Conservation (phyloP, 331 rosid species). For the Prunus yedoensis region DNA sequence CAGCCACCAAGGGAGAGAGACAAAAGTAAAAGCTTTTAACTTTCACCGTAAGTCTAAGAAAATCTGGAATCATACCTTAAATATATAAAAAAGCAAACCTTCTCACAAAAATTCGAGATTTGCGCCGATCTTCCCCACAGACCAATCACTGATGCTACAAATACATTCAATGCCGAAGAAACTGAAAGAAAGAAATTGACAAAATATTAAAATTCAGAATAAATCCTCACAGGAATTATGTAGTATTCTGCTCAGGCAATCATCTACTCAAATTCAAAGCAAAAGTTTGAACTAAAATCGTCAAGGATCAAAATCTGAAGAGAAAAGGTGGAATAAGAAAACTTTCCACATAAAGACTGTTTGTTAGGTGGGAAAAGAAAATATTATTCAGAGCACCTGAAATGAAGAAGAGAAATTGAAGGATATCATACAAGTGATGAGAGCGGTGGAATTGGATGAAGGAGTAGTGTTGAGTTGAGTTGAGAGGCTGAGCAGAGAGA, state of each 20-base stretch:
- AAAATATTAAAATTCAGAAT: neutral
- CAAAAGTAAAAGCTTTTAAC: neutral
- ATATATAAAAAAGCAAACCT: conserved; percentile 10
- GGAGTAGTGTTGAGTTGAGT: neutral
- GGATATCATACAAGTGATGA: neutral
- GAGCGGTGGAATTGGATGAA: neutral
- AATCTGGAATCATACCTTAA: conserved; percentile 4
- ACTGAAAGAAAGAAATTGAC: conserved; percentile 9
- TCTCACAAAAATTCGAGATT: conserved; percentile 9
- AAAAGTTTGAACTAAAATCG: neutral
- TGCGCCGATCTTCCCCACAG: conserved; percentile 9
- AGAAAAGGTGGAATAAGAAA: too few species aligned
- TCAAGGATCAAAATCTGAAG: too few species aligned
- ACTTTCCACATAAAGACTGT: too few species aligned
- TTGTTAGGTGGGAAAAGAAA: too few species aligned
- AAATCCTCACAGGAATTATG: neutral
- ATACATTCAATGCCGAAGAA: neutral
- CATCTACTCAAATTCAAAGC: neutral
- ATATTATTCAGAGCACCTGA: neutral
- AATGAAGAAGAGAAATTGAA: neutral
- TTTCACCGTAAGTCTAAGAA: neutral
- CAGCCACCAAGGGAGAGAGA: neutral
- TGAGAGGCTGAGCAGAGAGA: neutral
- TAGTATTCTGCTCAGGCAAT: neutral
- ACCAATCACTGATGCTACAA: neutral